phyloP scores from a whole-genome alignment of 2,329 filamentous ascomycete species.

The Aphanocladium album region DNA sequence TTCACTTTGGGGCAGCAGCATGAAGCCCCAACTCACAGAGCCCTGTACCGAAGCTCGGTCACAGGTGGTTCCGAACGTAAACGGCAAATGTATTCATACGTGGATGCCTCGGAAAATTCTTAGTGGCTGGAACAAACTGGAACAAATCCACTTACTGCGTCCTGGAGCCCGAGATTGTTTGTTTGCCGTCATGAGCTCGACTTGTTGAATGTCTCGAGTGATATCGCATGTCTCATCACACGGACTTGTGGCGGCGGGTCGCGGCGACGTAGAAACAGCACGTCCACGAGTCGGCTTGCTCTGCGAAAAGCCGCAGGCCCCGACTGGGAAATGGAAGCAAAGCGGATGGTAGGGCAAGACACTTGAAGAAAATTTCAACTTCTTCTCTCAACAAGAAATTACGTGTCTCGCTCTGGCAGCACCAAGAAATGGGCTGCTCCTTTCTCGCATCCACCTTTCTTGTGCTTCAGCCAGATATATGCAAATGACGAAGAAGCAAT shows the following conservation, averaged over 20 bases:
- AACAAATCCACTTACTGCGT: background rate
- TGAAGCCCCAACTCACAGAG: too few relatives aligned
- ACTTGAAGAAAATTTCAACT: background rate
- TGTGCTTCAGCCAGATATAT: background rate
- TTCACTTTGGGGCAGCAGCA: too few relatives aligned
- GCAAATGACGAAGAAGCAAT: too few relatives aligned
- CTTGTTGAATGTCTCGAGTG: background rate
- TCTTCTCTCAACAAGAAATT: background rate
- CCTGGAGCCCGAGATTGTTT: background rate
- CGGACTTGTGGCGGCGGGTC: background rate
- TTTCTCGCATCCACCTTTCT: background rate
- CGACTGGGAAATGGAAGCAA: background rate
- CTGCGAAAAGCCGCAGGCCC: background rate
- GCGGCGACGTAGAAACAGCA: background rate
- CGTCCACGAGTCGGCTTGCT: background rate
- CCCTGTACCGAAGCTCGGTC: too few relatives aligned
- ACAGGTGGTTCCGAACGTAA: too few relatives aligned
- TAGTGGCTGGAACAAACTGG: background rate
- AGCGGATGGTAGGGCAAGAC: background rate
- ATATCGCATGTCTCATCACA: constrained; percentile 7
- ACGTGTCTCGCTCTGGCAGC: background rate
- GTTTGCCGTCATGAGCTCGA: background rate
- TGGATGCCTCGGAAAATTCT: background rate
- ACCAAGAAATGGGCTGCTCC: background rate
- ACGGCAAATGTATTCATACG: background rate